phyloP scores from a whole-genome alignment of 768 basidiomycete species.

The Xerocomellus intermedius region DNA sequence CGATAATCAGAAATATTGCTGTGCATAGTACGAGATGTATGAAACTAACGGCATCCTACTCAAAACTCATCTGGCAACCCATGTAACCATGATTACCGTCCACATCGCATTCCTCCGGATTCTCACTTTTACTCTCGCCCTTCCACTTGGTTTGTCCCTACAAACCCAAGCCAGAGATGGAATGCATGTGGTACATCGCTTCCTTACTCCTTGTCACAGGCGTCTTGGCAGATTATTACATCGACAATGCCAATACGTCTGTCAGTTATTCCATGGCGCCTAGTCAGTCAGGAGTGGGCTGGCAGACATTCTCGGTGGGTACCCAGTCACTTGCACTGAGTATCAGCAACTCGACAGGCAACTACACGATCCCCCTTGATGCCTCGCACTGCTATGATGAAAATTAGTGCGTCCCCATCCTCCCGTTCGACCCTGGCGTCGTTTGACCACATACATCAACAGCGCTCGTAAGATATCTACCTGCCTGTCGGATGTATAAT shows the following conservation, averaged over 20 bases:
- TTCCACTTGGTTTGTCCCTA: neutral
- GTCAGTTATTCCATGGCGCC: slow-evolving; percentile 18
- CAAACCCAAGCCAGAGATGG: slow-evolving; percentile 1
- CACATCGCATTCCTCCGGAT: neutral
- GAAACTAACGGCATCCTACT: neutral
- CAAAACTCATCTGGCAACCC: neutral
- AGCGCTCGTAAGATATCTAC: slow-evolving; percentile 19
- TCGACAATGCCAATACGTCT: slow-evolving; percentile 25
- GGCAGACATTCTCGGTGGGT: slow-evolving; percentile 7
- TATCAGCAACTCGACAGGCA: slow-evolving; percentile 20
- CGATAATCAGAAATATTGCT: too few species aligned
- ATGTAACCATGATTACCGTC: neutral
- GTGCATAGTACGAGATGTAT: too few species aligned
- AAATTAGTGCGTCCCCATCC: slow-evolving; percentile 23
- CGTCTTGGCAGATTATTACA: slow-evolving; percentile 21
- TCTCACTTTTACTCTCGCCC: neutral
- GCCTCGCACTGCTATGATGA: slow-evolving; percentile 21
- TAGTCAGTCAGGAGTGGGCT: slow-evolving; percentile 7
- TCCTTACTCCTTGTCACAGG: slow-evolving; percentile 13
- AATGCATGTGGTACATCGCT: neutral
- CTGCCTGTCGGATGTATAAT: neutral
- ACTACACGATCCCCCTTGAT: slow-evolving; percentile 14
- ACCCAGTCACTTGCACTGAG: slow-evolving; percentile 1
- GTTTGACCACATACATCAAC: neutral
- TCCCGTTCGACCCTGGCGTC: neutral